phyloP scores from a whole-genome alignment of 257 asterid genomes.

The Salvia miltiorrhiza region DNA sequence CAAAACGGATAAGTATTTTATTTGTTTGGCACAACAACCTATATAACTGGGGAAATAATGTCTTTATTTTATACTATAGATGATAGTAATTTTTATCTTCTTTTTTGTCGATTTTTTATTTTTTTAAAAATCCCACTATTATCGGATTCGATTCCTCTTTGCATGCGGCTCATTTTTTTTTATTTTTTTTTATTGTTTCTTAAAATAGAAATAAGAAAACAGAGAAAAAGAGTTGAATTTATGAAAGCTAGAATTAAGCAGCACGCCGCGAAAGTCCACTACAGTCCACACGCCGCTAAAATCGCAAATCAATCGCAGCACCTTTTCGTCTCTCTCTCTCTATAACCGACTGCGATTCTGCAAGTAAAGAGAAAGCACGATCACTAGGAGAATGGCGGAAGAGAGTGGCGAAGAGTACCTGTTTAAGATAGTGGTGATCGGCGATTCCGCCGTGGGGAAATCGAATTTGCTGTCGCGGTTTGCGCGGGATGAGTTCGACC shows the following conservation, averaged over 20 bases:
- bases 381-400: constrained; percentile 31
- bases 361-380: background rate
- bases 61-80: background rate
- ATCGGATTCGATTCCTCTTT: background rate
- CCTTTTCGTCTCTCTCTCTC: constrained; percentile 10
- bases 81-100: no score
- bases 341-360: background rate
- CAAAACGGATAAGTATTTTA: background rate
- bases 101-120: no score
- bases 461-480: constrained; percentile 77
- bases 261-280: constrained; percentile 9
- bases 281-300: constrained; percentile 22
- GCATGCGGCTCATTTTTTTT: background rate
- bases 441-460: constrained; percentile 86
- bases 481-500: constrained; percentile 80
- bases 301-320: background rate
- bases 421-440: constrained; percentile 73
- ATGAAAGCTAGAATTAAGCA: constrained; percentile 13
- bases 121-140: background rate
- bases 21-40: background rate
- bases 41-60: background rate
- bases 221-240: background rate
- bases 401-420: constrained; percentile 63
- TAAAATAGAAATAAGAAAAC: background rate
- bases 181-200: background rate